A percentile compares a stretch with the other conserved stretches of the same genome.
Evolutionary conservation across 805 yeast genomes (phyloP).

Genomic region (Helenozyma baotianmanensis): DNA sequence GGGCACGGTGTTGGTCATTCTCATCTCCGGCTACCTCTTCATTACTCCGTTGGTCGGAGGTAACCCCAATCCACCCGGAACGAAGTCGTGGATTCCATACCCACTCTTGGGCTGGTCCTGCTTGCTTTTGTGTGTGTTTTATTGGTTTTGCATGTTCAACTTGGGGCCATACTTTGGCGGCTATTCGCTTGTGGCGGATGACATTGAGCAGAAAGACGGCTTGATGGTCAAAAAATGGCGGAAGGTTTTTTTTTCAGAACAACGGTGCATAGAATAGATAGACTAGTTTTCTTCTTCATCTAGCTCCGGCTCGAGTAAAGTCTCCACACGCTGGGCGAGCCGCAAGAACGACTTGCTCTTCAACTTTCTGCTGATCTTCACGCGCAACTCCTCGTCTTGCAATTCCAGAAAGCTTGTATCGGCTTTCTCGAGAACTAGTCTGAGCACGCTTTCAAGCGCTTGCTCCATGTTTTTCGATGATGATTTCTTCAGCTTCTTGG

Average conservation of each 20-base stretch:
- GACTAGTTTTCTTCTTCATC: too few species aligned
- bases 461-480: conserved; percentile 1
- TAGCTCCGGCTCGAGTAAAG: conserved; percentile 2
- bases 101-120: conserved; percentile 43
- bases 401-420: conserved; percentile 4
- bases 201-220: conserved; percentile 50
- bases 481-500: conserved; percentile 1
- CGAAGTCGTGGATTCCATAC: conserved; percentile 45
- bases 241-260: conserved; percentile 23
- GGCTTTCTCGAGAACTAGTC: conserved; percentile 5
- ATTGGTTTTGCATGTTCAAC: conserved; percentile 53
- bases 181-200: conserved; percentile 43
- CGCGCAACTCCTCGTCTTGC: conserved; percentile 11
- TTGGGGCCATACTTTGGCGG: conserved; percentile 42
- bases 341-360: conserved; percentile 9
- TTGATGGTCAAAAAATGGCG: conserved; percentile 54
- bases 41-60: conserved; percentile 44
- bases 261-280: too few species aligned
- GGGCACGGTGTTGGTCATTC: conserved; percentile 45
- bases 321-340: conserved; percentile 13
- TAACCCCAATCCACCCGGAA: conserved; percentile 37
- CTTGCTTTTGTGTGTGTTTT: conserved; percentile 40
- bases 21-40: conserved; percentile 44
- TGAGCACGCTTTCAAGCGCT: background rate
- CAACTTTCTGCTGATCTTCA: conserved; percentile 10